These are phyloP conservation scores for Cenchrus purpureus DNA, from an alignment of 176 grass and related monocot genomes.

Conservation along the genomic window DNA sequence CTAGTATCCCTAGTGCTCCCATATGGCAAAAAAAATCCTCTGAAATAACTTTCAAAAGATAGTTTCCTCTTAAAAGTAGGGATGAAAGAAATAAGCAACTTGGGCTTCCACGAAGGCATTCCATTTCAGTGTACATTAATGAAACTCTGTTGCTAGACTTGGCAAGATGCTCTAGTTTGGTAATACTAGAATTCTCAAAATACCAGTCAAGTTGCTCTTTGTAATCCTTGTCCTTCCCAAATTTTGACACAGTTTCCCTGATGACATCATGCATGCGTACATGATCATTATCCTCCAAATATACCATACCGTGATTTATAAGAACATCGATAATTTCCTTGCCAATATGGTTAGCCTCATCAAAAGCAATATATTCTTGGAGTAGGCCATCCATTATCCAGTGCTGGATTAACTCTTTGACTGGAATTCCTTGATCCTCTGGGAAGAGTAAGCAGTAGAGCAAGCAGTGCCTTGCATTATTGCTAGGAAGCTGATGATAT, in stretches of 20 bases:
- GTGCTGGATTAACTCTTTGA: slow-evolving; percentile 23
- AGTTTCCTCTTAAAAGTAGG: slow-evolving; percentile 43
- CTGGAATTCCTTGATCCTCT: background rate
- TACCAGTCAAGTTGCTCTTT: background rate
- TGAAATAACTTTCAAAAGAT: background rate
- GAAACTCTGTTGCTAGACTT: background rate
- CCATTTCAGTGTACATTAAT: slow-evolving; percentile 16
- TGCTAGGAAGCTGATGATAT: slow-evolving; percentile 21
- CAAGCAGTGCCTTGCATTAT: slow-evolving; percentile 1
- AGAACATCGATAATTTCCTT: slow-evolving; percentile 29
- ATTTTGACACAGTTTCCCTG: slow-evolving; percentile 1
- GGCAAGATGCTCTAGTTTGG: background rate
- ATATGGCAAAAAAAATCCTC: background rate
- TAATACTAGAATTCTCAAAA: background rate
- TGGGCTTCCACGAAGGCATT: background rate
- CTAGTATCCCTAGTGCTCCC: background rate
- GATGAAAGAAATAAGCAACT: background rate
- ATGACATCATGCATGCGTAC: slow-evolving; percentile 42
- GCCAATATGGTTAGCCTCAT: slow-evolving; percentile 25
- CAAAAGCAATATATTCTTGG: background rate
- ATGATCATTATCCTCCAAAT: slow-evolving; percentile 22
- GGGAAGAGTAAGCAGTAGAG: slow-evolving; percentile 34
- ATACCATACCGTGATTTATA: slow-evolving; percentile 17
- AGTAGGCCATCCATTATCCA: slow-evolving; percentile 31
- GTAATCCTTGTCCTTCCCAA: background rate